phyloP scores from a whole-genome alignment of 2,329 filamentous ascomycete species.

The Parastagonospora avenae region DNA sequence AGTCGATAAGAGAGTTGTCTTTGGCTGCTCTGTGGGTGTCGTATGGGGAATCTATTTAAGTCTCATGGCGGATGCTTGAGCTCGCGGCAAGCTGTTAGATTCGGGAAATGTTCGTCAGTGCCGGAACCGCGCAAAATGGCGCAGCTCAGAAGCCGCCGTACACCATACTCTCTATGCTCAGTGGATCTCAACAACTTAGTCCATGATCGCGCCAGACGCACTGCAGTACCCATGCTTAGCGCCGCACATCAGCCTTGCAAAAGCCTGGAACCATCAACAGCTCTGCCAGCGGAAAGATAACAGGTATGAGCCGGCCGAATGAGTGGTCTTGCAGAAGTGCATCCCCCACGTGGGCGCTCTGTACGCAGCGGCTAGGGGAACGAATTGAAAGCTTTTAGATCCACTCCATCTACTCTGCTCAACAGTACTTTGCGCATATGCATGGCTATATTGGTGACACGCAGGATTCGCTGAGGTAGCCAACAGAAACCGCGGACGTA shows the following conservation, averaged over 20 bases:
- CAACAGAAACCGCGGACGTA: not conserved
- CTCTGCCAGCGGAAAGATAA: not conserved
- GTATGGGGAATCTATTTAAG: conserved; percentile 79
- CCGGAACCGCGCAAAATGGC: too few relatives aligned
- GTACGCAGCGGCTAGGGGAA: not conserved
- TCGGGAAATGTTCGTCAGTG: not conserved
- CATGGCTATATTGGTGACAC: not conserved
- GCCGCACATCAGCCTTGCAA: not conserved
- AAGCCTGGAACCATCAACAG: too few relatives aligned
- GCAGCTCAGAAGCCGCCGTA: too few relatives aligned
- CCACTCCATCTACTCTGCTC: not conserved
- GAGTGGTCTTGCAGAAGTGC: not conserved
- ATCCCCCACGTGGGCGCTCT: not conserved
- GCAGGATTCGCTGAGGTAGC: not conserved
- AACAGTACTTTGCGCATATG: conserved; percentile 2
- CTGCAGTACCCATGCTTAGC: too few relatives aligned
- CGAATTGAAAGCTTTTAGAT: not conserved
- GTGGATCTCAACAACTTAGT: too few relatives aligned
- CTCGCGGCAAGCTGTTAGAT: not conserved
- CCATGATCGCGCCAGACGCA: too few relatives aligned
- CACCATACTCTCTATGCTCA: too few relatives aligned
- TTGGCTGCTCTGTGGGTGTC: conserved; percentile 74
- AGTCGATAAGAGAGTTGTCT: conserved; percentile 71
- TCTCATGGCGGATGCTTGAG: conserved; percentile 53
- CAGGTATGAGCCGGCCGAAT: not conserved